Evolutionary conservation across 2,329 filamentous ascomycete species (phyloP), one percentile per base, ranked within the genome.

Genomic region (Sclerotinia nivalis): DNA sequence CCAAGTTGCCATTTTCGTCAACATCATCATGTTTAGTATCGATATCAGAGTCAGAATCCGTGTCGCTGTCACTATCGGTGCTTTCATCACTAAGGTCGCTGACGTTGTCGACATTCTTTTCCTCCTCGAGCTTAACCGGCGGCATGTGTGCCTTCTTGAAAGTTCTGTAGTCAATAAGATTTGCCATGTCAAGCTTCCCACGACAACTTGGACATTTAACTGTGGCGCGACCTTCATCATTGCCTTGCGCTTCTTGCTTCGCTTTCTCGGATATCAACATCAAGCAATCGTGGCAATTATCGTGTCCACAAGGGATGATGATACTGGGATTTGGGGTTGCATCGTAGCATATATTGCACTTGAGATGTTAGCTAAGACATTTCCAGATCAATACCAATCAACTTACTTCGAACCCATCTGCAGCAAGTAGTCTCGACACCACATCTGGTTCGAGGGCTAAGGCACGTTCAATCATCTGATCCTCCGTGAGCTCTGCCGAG

Each of bases 291-390:
- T 85, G 82, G 79, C 93, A 97, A 34, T 89, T 88, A 71, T 90
- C 88, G 76, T 97, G 93, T 2, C 93, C 93, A 76, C 93, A 97
- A 1, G 93, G 93, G 66, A 93, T 84, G 78, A 94, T 90, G 72
- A 97, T 92, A 4, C 87, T 87, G 0, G 92, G 91, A 72, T 94
- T 93, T 20, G 86, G 84, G 9, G 90, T 87, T 2, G 84, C 88
- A 75, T 97, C 93, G 70, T 91, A 89, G 78, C 93, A 97, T 28
- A 96, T 89, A 0, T 92, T 92, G 76, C 93, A 97, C 77, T 94
- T 12, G n/a, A 13, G 61, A 49, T 55, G 66, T 73, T 66, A 74
- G 71, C 40, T 28, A 61, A 55, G 40, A 50, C 34, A 22, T n/a
- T 43, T 55, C 7, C 13, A 31, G 4, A 45, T 15, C 9, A 2